These are phyloP conservation scores for Oryza punctata DNA, from an alignment of 176 grass and related monocot species.

Conservation along the genomic window DNA sequence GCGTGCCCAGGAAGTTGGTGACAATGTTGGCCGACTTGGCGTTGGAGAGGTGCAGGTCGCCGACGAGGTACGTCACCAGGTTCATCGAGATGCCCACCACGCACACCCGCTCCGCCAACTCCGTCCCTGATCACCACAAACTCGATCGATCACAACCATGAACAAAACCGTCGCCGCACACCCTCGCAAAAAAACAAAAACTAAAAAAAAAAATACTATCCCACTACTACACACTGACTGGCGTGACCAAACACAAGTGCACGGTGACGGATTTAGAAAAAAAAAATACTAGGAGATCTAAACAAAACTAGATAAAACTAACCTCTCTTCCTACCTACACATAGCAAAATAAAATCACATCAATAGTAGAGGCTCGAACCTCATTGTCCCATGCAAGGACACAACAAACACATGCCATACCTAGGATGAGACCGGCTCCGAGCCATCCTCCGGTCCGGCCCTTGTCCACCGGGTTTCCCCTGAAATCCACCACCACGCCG, in stretches of 20 bases:
- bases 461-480: slow-evolving; percentile 54
- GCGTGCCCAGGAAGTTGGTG: slow-evolving; percentile 75
- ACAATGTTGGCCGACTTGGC: slow-evolving; percentile 57
- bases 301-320: too few species aligned
- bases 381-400: too few species aligned
- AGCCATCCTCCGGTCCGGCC: slow-evolving; percentile 54
- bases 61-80: slow-evolving; percentile 66
- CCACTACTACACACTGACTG: too few species aligned
- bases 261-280: too few species aligned
- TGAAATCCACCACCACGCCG: slow-evolving; percentile 45
- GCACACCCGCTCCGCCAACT: slow-evolving; percentile 60
- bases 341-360: too few species aligned
- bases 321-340: too few species aligned
- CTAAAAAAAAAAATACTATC: too few species aligned
- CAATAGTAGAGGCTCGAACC: too few species aligned
- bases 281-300: too few species aligned
- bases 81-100: slow-evolving; percentile 79
- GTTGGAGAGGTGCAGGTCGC: slow-evolving; percentile 61
- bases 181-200: too few species aligned
- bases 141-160: neutral
- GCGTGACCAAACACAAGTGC: too few species aligned
- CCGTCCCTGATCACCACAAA: slow-evolving; percentile 26
- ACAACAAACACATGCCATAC: slow-evolving; percentile 9
- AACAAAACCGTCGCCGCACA: neutral
- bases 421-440: slow-evolving; percentile 56